Evolutionary conservation across 345 rosid species (phyloP).

Genomic region (Brassica rapa): DNA sequence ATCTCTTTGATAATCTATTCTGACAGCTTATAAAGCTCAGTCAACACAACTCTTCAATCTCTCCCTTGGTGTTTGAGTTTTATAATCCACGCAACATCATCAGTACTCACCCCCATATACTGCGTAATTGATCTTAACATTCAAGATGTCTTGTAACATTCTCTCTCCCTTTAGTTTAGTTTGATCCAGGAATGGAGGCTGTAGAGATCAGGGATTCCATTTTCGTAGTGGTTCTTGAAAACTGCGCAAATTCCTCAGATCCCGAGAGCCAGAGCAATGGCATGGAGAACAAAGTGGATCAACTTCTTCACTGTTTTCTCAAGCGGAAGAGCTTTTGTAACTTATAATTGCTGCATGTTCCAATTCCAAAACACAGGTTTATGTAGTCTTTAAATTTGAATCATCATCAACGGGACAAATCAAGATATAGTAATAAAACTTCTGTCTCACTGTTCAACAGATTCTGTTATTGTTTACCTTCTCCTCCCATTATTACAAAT

Average conservation of each 20-base stretch:
- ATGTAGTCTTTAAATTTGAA: not conserved
- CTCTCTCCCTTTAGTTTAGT: too few relatives aligned
- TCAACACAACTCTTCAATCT: too few relatives aligned
- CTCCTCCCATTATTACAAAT: constrained; percentile 81
- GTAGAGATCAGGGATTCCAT: constrained; percentile 73
- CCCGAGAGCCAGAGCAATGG: constrained; percentile 78
- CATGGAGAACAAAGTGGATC: constrained; percentile 77
- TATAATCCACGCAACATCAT: too few relatives aligned
- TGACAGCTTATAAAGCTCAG: too few relatives aligned
- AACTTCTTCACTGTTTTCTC: constrained; percentile 78
- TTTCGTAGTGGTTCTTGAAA: constrained; percentile 86
- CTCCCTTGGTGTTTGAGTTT: too few relatives aligned
- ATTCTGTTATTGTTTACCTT: constrained; percentile 57
- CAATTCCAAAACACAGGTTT: not conserved
- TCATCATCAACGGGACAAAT: too few relatives aligned
- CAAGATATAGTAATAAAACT: not conserved
- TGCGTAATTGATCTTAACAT: too few relatives aligned
- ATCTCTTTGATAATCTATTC: too few relatives aligned
- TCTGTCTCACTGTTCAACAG: not conserved
- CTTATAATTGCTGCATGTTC: constrained; percentile 68
- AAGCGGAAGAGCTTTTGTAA: constrained; percentile 66
- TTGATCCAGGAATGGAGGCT: constrained; percentile 87
- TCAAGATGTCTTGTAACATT: too few relatives aligned
- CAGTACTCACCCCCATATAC: too few relatives aligned
- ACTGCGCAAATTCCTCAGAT: constrained; percentile 72